Evolutionary conservation across 2,329 filamentous ascomycete genomes (phyloP).

Genomic region (Lachnellula suecica): DNA sequence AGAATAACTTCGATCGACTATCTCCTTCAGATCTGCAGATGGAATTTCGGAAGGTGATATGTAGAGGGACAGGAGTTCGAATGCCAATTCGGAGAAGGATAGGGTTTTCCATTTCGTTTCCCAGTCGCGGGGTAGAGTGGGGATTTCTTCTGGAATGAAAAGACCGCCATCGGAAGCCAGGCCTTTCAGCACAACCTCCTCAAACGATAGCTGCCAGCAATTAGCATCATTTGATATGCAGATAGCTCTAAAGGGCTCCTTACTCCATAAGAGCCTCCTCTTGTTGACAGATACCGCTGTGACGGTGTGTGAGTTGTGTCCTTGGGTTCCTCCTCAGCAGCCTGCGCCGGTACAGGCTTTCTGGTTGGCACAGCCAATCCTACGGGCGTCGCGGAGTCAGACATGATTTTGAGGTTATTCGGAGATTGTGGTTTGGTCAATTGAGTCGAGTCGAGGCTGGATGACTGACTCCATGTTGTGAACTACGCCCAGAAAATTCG

Average conservation of each 20-base stretch:
- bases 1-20: slow-evolving; percentile 82
- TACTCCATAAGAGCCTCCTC: slow-evolving; percentile 63
- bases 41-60: slow-evolving; percentile 85
- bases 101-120: slow-evolving; percentile 72
- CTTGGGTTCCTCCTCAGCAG: slow-evolving; percentile 16
- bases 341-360: slow-evolving; percentile 14
- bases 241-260: slow-evolving; percentile 24
- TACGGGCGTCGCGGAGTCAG: slow-evolving; percentile 18
- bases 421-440: neutral
- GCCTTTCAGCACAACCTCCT: slow-evolving; percentile 87
- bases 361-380: slow-evolving; percentile 22
- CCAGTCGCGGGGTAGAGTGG: slow-evolving; percentile 62
- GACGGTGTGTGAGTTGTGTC: slow-evolving; percentile 44
- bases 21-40: slow-evolving; percentile 71
- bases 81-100: slow-evolving; percentile 78
- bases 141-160: slow-evolving; percentile 84
- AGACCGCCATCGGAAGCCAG: slow-evolving; percentile 84
- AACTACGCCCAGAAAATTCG: no score
- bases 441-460: neutral
- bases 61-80: slow-evolving; percentile 83
- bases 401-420: slow-evolving; percentile 12
- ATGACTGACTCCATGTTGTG: no score
- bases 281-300: slow-evolving; percentile 61
- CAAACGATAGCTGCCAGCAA: slow-evolving; percentile 73
- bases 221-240: slow-evolving; percentile 19